Evolutionary conservation across 148 eudicot species (phyloP).

Genomic region (Cornus suecica): DNA sequence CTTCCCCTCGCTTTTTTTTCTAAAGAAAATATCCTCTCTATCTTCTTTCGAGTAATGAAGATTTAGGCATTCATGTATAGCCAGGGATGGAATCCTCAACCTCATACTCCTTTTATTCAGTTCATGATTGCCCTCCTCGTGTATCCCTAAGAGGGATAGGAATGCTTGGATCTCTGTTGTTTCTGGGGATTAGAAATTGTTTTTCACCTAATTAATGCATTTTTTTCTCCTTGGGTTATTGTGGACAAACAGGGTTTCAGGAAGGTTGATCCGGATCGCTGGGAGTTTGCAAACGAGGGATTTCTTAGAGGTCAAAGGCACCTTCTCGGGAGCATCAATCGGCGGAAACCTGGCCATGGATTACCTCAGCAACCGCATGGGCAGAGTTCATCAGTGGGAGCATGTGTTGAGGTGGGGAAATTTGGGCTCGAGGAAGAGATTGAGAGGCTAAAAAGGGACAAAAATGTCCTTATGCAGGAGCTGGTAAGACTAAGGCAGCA

Average conservation of each 20-base stretch:
- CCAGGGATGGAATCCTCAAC: background rate
- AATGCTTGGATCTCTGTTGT: background rate
- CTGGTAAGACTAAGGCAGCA: slow-evolving; percentile 61
- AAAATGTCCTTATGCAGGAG: slow-evolving; percentile 62
- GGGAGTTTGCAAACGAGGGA: slow-evolving; percentile 75
- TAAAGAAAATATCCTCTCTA: background rate
- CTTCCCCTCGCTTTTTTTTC: background rate
- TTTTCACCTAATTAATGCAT: background rate
- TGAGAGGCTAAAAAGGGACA: slow-evolving; percentile 63
- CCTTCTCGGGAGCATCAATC: slow-evolving; percentile 43
- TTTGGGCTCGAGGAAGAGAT: slow-evolving; percentile 66
- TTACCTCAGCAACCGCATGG: slow-evolving; percentile 34
- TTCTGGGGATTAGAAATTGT: background rate
- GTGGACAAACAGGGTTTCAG: slow-evolving; percentile 48
- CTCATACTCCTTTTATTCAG: background rate
- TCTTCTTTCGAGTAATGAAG: background rate
- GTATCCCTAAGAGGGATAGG: background rate
- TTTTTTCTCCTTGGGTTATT: background rate
- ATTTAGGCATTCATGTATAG: background rate
- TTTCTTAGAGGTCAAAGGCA: slow-evolving; percentile 61
- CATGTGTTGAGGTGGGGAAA: slow-evolving; percentile 68
- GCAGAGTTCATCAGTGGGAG: slow-evolving; percentile 41
- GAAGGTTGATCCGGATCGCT: slow-evolving; percentile 69
- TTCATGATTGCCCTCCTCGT: background rate
- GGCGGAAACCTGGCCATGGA: slow-evolving; percentile 52